Evolutionary conservation across 352 stramenopile genomes (phyloP).

Genomic region (Phytophthora citrophthora): DNA sequence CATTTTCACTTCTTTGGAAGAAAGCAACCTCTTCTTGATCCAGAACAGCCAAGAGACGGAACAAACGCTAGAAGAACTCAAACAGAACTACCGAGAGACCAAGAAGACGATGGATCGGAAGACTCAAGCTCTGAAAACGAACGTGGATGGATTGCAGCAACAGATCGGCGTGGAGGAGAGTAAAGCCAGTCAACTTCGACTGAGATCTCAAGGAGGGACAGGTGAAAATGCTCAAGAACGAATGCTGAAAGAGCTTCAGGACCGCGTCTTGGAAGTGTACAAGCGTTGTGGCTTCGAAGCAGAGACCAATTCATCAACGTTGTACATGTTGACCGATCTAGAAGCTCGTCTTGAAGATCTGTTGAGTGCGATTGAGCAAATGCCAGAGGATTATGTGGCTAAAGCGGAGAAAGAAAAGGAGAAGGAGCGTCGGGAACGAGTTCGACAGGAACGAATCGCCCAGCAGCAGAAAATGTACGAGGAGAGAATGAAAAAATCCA

Average conservation of each 20-base stretch:
- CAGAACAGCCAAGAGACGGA: slow-evolving; percentile 96
- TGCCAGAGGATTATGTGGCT: slow-evolving; percentile 94
- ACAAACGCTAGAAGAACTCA: slow-evolving; percentile 94
- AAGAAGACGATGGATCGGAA: slow-evolving; percentile 91
- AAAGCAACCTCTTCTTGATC: slow-evolving; percentile 97
- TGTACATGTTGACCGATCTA: slow-evolving; percentile 95
- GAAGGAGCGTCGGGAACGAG: slow-evolving; percentile 92
- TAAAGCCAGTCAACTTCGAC: slow-evolving; percentile 79
- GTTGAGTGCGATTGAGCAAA: slow-evolving; percentile 90
- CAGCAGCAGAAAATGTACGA: slow-evolving; percentile 94
- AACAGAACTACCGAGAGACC: slow-evolving; percentile 92
- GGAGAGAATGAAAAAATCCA: slow-evolving; percentile 94
- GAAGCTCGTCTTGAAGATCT: slow-evolving; percentile 92
- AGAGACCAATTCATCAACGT: slow-evolving; percentile 90
- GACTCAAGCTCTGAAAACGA: slow-evolving; percentile 81
- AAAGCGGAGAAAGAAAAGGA: slow-evolving; percentile 96
- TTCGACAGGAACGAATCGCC: slow-evolving; percentile 91
- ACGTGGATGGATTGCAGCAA: slow-evolving; percentile 91
- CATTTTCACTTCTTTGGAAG: slow-evolving; percentile 93
- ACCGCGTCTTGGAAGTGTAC: slow-evolving; percentile 91
- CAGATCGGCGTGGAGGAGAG: slow-evolving; percentile 88
- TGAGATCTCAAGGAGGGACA: slow-evolving; percentile 69
- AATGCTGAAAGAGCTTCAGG: slow-evolving; percentile 90
- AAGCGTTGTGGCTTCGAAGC: slow-evolving; percentile 93
- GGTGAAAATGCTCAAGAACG: slow-evolving; percentile 90